Conservation (phyloP, 495 filamentous ascomycete genomes). For the Daldinia grandis region DNA sequence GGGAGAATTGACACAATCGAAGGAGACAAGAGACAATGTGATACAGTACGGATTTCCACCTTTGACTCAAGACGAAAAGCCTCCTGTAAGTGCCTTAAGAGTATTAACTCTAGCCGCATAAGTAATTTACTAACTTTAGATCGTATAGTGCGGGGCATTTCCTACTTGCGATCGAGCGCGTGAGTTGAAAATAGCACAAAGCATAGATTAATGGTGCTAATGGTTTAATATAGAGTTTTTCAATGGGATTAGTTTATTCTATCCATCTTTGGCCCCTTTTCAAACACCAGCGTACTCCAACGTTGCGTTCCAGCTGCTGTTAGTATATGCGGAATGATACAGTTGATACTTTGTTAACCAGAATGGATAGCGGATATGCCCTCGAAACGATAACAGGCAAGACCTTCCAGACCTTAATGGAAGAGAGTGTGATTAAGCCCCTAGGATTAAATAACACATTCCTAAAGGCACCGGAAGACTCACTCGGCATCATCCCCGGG, state of each 20-base stretch:
- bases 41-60: conserved; percentile 50
- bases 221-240: conserved; percentile 49
- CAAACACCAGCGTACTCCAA: conserved; percentile 54
- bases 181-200: conserved; percentile 30
- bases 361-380: conserved; percentile 48
- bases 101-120: background rate
- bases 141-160: conserved; percentile 49
- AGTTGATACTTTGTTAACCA: background rate
- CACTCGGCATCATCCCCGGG: conserved; percentile 50
- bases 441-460: conserved; percentile 57
- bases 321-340: conserved; percentile 7
- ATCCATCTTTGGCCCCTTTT: conserved; percentile 50
- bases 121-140: conserved; percentile 3
- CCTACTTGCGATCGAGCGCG: conserved; percentile 49
- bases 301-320: conserved; percentile 54
- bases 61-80: conserved; percentile 53
- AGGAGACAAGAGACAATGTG: conserved; percentile 42
- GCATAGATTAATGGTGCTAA: background rate
- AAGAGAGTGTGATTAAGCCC: conserved; percentile 51
- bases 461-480: conserved; percentile 43
- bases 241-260: conserved; percentile 43
- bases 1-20: conserved; percentile 53
- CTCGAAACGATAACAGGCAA: conserved; percentile 53
- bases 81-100: conserved; percentile 40
- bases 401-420: conserved; percentile 49